Base-by-base conservation (phyloP, 2,329 filamentous ascomycete genomes). In the Botrytis galanthina region DNA sequence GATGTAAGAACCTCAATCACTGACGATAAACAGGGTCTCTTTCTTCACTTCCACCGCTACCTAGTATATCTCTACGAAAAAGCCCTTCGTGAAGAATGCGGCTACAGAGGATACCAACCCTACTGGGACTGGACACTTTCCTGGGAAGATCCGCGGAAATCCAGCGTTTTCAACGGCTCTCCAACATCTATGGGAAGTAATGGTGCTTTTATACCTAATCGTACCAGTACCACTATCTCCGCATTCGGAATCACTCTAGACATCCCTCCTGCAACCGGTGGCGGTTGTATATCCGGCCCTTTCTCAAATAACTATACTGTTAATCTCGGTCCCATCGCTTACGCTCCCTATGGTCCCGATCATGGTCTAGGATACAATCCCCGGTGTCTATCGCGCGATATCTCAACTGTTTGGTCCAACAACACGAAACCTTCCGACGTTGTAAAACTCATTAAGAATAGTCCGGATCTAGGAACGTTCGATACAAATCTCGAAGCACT, bases 121-220 rank as follows among this genome's bases (percentile, higher is more conserved):
- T 73, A 73, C 18, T 73, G 72, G 59, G 48, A 73, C 18, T 70
- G 64, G 64, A 54, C 46, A 9, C 22, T 73, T 9, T 72, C 54
- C 29, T 67, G 64, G 60, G 18, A 60, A 54, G 84, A 88, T 75
- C 82, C 84, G 1, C 76, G 80, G 74, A 83, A 84, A 72, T 87
- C 86, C 0, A 85, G 87, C 22, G 78, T 89, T 67, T 89, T 90
- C 74, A 86, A 88, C 75, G 88, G 88, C 67, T 85, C 84, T 75
- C 84, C 83, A 39, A 86, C 84, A 68, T 85, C 83, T 71, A 80
- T 88, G 82, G 83, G 84, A 39, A 85, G 86, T 32, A 84, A 88
- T 73, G 86, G 87, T 35, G 80, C 74, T 4, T 81, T 78, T 66
- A 75, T 77, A 39, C 73, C 77, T 3, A 78, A 82, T 66, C 63